Conservation (phyloP, 2,329 filamentous ascomycete species). For the Fusarium sp. region DNA sequence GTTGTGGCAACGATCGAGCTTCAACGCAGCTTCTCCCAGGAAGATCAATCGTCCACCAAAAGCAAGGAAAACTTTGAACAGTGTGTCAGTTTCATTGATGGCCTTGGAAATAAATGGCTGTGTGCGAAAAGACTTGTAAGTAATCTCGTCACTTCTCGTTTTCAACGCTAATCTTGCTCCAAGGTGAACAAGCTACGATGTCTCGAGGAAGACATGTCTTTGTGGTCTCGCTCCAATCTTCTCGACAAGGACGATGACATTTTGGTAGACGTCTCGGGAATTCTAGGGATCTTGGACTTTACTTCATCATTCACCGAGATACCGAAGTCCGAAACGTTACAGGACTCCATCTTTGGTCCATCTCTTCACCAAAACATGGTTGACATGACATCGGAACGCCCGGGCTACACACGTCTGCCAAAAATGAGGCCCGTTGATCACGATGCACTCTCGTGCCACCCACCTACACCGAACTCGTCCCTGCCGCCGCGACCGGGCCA, state of each 20-base stretch:
- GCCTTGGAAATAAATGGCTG: neutral
- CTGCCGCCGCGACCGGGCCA: neutral
- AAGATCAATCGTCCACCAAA: neutral
- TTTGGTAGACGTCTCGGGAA: neutral
- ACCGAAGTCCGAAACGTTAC: neutral
- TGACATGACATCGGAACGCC: neutral
- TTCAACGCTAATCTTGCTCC: neutral
- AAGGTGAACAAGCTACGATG: neutral
- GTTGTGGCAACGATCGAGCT: conserved; percentile 20
- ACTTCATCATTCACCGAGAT: neutral
- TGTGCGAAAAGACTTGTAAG: neutral
- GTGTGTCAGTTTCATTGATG: neutral
- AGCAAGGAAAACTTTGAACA: neutral
- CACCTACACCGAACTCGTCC: neutral
- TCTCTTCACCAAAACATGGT: neutral
- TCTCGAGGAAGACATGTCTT: neutral
- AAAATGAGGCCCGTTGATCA: neutral
- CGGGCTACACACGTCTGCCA: neutral
- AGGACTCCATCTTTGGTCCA: neutral
- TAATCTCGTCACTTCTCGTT: neutral
- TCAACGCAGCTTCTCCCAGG: conserved; percentile 8
- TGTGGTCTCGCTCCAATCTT: neutral
- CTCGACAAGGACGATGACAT: neutral
- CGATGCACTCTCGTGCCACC: neutral
- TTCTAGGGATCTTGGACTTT: neutral